Base-by-base conservation (phyloP, 306 rosid genomes). In the Pterocarpus macrocarpus region DNA sequence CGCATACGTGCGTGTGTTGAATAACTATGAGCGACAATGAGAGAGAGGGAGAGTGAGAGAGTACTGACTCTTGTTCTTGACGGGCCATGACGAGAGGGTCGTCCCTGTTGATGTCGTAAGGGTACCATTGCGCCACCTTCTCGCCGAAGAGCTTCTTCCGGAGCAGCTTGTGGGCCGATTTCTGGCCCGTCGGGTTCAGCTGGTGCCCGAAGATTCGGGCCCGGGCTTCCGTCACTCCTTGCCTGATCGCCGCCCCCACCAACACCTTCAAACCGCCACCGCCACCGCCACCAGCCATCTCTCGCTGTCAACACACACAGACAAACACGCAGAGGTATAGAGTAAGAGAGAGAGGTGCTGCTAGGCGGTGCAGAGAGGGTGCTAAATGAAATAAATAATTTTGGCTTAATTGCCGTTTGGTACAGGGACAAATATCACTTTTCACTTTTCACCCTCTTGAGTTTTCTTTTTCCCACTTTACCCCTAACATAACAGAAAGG, bases 101-200 rank as follows among this genome's bases (percentile, higher is more conserved):
- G 13, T 93, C 96, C 79, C 86, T 89, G 71, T 83, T 83, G 81
- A 93, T 86, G 85, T 93, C 98, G n/a, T 88, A 67, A 6, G 98
- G 98, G 80, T 95, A 95, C 97, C 98, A 95, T 34, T 85, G 84
- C 0, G 93, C 89, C 8, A 95, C 92, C 84, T 92, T 94, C 36
- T 91, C 97, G 52, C 99, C 99, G 8, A 88, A 80, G 67, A 95
- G 92, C 88, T 93, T 93, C 91, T 89, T 88, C 11, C 98, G 94
- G 36, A 93, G 74, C 85, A 90, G 55, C 86, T 95, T 91, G 84
- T 93, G 99, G 0, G 92, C 59, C 7, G 99, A 88, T 86, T 86
- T 88, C 67, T 79, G 86, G 15, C 94, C 94, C 0, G 87, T 77
- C 2, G 94, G 97, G 70, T 96, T 93, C 36, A 96, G 79, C 15